phyloP scores from a whole-genome alignment of 1,284 basidiomycete genomes.

The Mycosarcoma mackinlayi region DNA sequence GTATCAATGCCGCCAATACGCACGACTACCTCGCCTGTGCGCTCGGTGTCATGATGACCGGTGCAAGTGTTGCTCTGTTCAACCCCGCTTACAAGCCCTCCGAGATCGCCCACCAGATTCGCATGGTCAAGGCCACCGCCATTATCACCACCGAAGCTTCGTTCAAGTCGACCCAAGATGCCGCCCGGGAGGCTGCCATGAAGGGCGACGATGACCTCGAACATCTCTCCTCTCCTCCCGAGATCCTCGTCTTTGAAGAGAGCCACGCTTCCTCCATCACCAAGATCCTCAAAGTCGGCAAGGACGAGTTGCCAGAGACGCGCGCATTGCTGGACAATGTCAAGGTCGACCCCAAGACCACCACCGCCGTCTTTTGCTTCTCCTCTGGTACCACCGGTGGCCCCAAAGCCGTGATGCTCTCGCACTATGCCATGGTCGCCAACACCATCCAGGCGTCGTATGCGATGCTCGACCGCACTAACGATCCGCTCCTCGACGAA shows the following conservation, averaged over 20 bases:
- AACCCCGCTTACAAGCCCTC: conserved; percentile 65
- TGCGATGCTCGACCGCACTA: conserved; percentile 59
- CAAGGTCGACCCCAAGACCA: conserved; percentile 37
- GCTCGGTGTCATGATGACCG: conserved; percentile 61
- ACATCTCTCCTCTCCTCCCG: conserved; percentile 20
- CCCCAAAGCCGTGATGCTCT: conserved; percentile 65
- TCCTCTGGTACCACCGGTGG: conserved; percentile 65
- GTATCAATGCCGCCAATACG: conserved; percentile 59
- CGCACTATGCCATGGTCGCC: conserved; percentile 61
- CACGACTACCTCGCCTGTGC: conserved; percentile 62
- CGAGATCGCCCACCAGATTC: conserved; percentile 61
- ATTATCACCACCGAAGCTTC: conserved; percentile 47
- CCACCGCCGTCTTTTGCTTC: conserved; percentile 62
- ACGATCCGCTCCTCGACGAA: conserved; percentile 57
- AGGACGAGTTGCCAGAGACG: conserved; percentile 30
- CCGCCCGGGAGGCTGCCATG: conserved; percentile 35
- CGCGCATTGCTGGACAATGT: conserved; percentile 40
- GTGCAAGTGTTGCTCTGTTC: conserved; percentile 59
- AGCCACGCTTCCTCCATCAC: conserved; percentile 44
- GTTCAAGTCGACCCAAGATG: conserved; percentile 38
- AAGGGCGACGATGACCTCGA: conserved; percentile 40
- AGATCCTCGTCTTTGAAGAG: conserved; percentile 60
- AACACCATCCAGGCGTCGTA: conserved; percentile 64
- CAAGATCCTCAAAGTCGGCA: conserved; percentile 47
- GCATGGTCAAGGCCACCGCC: conserved; percentile 54